Evolutionary conservation across 1,284 basidiomycete genomes (phyloP).

Genomic region (Melampsora americana): DNA sequence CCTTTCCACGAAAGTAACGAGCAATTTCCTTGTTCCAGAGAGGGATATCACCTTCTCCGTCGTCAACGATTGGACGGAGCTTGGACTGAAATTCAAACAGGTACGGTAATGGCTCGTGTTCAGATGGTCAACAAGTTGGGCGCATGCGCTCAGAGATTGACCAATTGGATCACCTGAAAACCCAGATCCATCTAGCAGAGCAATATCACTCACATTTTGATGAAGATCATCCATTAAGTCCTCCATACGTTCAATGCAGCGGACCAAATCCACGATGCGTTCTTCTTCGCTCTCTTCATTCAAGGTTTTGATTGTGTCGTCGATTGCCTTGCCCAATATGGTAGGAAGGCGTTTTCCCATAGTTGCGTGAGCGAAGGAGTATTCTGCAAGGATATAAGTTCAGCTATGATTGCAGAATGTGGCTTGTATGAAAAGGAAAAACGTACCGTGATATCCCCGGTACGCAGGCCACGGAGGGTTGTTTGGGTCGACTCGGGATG

Average conservation of each 20-base stretch:
- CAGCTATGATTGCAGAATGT: not conserved
- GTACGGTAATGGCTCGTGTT: too few species aligned
- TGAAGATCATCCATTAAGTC: constrained; percentile 56
- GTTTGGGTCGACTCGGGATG: constrained; percentile 67
- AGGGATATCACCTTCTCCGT: constrained; percentile 87
- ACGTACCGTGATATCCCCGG: constrained; percentile 56
- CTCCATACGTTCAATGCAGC: constrained; percentile 67
- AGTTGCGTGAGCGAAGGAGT: constrained; percentile 50
- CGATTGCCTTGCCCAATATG: constrained; percentile 92
- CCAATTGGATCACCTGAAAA: constrained; percentile 53
- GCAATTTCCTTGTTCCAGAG: constrained; percentile 96
- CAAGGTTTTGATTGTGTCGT: constrained; percentile 83
- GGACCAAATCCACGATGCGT: constrained; percentile 75
- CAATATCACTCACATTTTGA: constrained; percentile 50
- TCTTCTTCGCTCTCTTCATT: constrained; percentile 83
- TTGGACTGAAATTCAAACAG: constrained; percentile 63
- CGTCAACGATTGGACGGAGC: constrained; percentile 80
- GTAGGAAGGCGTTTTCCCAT: constrained; percentile 93
- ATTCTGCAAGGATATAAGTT: constrained; percentile 21
- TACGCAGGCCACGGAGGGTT: constrained; percentile 90
- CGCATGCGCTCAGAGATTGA: constrained; percentile 77
- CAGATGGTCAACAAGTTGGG: not conserved
- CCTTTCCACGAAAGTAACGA: constrained; percentile 88
- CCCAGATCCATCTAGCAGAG: constrained; percentile 14
- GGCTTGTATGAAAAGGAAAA: constrained; percentile 49